Evolutionary conservation across 2,329 filamentous ascomycete genomes (phyloP).

Genomic region (Elsinoe batatas): DNA sequence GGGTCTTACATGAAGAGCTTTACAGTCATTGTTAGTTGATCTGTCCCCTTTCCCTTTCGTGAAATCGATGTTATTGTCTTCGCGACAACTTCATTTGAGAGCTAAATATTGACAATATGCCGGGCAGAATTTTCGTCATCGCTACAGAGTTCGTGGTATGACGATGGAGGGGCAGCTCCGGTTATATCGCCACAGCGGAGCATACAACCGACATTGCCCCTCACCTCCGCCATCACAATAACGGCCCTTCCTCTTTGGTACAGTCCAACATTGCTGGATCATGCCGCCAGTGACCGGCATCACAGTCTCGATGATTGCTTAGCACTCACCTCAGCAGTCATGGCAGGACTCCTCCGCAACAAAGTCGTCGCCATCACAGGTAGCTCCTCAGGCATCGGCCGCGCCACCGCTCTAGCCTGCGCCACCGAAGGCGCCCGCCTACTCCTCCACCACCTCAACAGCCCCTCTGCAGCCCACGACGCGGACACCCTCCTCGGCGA

Average conservation of each 20-base stretch:
- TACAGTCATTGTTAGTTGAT: neutral
- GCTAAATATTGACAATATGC: neutral
- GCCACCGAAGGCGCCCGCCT: conserved; percentile 3
- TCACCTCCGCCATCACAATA: neutral
- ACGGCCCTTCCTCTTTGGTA: neutral
- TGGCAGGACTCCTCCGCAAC: neutral
- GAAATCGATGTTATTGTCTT: too few species aligned
- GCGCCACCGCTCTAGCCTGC: conserved; percentile 1
- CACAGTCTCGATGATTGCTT: neutral
- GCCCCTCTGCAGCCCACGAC: neutral
- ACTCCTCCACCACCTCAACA: conserved; percentile 2
- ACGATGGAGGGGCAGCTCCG: neutral
- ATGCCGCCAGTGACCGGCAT: neutral
- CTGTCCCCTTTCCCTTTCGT: neutral
- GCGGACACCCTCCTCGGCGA: neutral
- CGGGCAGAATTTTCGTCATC: neutral
- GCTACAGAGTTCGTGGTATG: neutral
- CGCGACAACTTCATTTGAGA: too few species aligned
- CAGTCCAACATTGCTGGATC: neutral
- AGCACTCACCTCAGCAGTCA: neutral
- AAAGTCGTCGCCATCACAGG: conserved; percentile 6
- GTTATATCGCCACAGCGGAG: neutral
- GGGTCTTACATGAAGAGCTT: neutral
- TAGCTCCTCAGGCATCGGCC: neutral
- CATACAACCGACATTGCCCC: neutral